Percentiles rank a stretch among this genome's conserved stretches.
phyloP scores from a whole-genome alignment of 345 rosid genomes.

The Pelargonium nanum region DNA sequence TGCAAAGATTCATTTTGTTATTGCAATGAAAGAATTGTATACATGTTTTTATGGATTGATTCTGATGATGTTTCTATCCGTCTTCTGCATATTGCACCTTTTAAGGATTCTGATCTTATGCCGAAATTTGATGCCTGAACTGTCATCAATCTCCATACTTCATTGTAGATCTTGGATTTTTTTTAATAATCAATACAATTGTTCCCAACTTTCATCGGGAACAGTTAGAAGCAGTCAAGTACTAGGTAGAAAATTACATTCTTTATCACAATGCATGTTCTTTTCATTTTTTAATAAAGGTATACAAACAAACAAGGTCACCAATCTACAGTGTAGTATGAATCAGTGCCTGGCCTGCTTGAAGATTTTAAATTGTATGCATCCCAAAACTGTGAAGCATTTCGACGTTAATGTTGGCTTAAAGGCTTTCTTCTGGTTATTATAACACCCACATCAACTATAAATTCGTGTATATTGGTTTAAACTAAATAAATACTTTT shows the following conservation, averaged over 20 bases:
- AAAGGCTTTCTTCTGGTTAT: not conserved
- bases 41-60: constrained; percentile 43
- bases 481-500: no score
- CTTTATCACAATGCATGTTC: not conserved
- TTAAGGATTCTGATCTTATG: not conserved
- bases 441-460: no score
- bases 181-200: no score
- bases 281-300: not conserved
- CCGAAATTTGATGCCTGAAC: no score
- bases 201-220: no score
- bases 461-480: not conserved
- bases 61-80: constrained; percentile 22
- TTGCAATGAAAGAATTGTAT: constrained; percentile 53
- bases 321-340: not conserved
- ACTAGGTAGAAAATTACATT: no score
- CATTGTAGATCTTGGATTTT: no score
- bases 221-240: no score
- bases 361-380: not conserved
- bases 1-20: constrained; percentile 89
- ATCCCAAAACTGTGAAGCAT: not conserved
- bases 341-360: not conserved
- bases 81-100: constrained; percentile 28
- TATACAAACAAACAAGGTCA: not conserved
- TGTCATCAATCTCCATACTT: not conserved
- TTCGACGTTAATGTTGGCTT: not conserved